phyloP scores from a whole-genome alignment of 192 early-diverging fungal species.

The Backusella psychrophila region DNA sequence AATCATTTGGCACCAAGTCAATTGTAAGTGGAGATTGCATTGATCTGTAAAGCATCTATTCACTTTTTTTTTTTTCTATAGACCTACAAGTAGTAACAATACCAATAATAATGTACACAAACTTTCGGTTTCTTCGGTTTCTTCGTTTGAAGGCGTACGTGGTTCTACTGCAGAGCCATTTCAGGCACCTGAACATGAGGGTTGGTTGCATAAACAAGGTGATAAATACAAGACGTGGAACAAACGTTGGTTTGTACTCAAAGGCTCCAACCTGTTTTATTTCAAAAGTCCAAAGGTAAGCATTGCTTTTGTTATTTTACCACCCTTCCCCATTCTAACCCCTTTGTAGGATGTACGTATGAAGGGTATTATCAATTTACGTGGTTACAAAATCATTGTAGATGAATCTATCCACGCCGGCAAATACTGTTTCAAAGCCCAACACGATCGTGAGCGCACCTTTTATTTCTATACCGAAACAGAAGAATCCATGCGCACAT shows the following conservation, averaged over 20 bases:
- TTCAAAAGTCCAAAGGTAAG: slow-evolving; percentile 53
- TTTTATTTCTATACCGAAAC: slow-evolving; percentile 60
- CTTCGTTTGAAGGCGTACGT: slow-evolving; percentile 8
- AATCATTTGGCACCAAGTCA: not conserved
- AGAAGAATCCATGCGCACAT: slow-evolving; percentile 44
- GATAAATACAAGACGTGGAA: slow-evolving; percentile 62
- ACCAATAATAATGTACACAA: slow-evolving; percentile 10
- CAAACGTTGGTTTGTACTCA: slow-evolving; percentile 63
- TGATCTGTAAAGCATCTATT: not conserved
- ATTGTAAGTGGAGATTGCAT: not conserved
- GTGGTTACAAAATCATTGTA: slow-evolving; percentile 53
- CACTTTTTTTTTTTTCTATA: not conserved
- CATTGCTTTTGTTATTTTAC: not conserved
- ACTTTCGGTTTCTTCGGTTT: slow-evolving; percentile 14
- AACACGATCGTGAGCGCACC: slow-evolving; percentile 53
- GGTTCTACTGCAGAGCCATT: slow-evolving; percentile 12
- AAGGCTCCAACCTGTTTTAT: slow-evolving; percentile 55
- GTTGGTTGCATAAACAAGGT: slow-evolving; percentile 59
- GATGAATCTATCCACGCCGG: slow-evolving; percentile 57
- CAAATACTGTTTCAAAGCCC: slow-evolving; percentile 60
- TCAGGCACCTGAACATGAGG: slow-evolving; percentile 53
- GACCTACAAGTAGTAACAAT: not conserved
- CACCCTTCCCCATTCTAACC: not conserved
- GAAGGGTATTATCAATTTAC: slow-evolving; percentile 57
- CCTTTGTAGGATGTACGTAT: slow-evolving; percentile 34